A percentile compares a stretch with the other conserved stretches of the same genome.
These are phyloP conservation scores for Epichloe bromicola DNA, from an alignment of 2,329 filamentous ascomycete species.

Conservation along the genomic window DNA sequence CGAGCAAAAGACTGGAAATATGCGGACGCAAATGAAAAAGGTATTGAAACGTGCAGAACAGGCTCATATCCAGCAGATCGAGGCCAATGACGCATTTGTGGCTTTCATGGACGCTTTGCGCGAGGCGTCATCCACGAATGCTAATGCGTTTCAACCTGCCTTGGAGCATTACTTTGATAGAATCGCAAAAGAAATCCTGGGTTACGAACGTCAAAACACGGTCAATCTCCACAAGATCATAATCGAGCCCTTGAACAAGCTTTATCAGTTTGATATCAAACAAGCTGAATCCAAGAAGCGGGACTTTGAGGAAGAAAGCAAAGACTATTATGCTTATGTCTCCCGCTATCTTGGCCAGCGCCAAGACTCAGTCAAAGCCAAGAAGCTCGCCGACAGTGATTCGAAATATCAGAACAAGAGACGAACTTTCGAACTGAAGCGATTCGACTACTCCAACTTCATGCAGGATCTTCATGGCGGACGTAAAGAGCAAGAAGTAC, in stretches of 20 bases:
- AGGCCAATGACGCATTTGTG: conserved; percentile 74
- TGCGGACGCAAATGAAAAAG: conserved; percentile 91
- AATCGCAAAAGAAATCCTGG: conserved; percentile 79
- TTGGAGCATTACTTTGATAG: conserved; percentile 98
- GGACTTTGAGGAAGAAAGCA: conserved; percentile 97
- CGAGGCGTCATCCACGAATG: conserved; percentile 81
- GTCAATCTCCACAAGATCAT: conserved; percentile 79
- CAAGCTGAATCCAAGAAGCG: conserved; percentile 93
- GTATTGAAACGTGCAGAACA: conserved; percentile 90
- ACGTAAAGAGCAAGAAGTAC: conserved; percentile 93
- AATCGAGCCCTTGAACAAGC: conserved; percentile 81
- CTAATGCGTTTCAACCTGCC: conserved; percentile 91
- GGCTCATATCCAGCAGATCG: conserved; percentile 63
- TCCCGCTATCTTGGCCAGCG: conserved; percentile 91
- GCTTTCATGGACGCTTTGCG: conserved; percentile 75
- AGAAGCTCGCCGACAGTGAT: conserved; percentile 90
- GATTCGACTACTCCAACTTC: conserved; percentile 97
- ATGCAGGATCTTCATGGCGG: conserved; percentile 99
- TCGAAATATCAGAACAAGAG: conserved; percentile 92
- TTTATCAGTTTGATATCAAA: conserved; percentile 95
- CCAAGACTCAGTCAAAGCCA: conserved; percentile 91
- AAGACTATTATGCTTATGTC: conserved; percentile 95
- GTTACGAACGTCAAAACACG: conserved; percentile 77
- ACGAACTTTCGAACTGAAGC: conserved; percentile 88
- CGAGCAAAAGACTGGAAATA: conserved; percentile 91